Conservation (phyloP, 2,329 filamentous ascomycete genomes). For the Aureobasidium sp. region DNA sequence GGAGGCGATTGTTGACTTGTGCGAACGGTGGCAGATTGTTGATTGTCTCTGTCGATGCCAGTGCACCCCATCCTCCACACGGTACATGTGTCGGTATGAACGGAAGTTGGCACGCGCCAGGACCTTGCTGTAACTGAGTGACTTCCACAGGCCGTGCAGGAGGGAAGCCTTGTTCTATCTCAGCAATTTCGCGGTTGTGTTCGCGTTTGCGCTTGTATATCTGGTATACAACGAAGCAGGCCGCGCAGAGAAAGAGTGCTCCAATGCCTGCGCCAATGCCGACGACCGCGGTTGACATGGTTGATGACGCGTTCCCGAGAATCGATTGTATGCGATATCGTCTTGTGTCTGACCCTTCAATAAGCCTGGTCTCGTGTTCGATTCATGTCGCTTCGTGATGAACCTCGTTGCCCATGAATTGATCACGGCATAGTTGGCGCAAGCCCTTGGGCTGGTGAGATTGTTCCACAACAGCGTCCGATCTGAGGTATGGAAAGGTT, state of each 20-base stretch:
- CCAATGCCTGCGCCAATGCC: constrained; percentile 27
- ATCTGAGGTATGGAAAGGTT: constrained; percentile 12
- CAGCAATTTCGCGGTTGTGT: constrained; percentile 23
- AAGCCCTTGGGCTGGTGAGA: not conserved
- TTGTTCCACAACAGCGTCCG: not conserved
- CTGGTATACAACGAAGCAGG: constrained; percentile 21
- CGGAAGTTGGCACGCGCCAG: constrained; percentile 1
- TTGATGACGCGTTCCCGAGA: not conserved
- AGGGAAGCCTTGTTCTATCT: constrained; percentile 22
- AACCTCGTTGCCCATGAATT: not conserved
- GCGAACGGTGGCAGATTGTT: constrained; percentile 13
- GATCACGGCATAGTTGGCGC: not conserved
- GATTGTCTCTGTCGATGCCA: constrained; percentile 35
- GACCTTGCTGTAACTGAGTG: constrained; percentile 19
- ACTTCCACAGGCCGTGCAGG: constrained; percentile 1
- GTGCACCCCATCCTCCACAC: constrained; percentile 34
- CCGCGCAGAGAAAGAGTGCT: constrained; percentile 22
- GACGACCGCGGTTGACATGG: constrained; percentile 12
- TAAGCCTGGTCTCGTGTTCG: not conserved
- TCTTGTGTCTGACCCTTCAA: not conserved
- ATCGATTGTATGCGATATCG: not conserved
- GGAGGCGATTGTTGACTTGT: not conserved
- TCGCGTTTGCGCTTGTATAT: constrained; percentile 22
- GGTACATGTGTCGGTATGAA: constrained; percentile 29
- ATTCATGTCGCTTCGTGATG: not conserved